Evolutionary conservation across 345 rosid species (phyloP), one percentile per base, ranked within the genome.

Genomic region (Barbarea vulgaris): DNA sequence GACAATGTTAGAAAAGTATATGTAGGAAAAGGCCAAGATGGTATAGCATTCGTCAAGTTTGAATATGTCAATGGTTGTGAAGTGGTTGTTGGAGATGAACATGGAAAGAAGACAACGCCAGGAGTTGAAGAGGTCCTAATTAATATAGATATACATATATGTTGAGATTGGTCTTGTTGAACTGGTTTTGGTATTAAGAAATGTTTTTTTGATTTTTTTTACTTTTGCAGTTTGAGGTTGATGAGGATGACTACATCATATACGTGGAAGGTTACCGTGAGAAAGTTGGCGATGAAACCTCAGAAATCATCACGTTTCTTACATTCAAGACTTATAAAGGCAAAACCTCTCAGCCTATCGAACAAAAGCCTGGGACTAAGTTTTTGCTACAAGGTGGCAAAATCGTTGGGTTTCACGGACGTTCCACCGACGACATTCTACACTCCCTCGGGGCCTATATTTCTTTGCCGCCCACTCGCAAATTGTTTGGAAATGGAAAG

Each of bases 341-440:
- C 8, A 69, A 41, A 76, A 61, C 50, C 41, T 41, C 55, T 31
- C 27, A 11, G 39, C 48, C 25, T 7, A 21, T 61, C 6, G 74
- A 39, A 9, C 8, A 0, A 7, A 27, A 3, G 2, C 18, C 74
- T 15, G 57, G 79, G 6, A 36, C 13, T 28, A 68, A 61, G 69
- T 69, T 61, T 61, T 63, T 76, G 67, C 70, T 61, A 8, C 69
- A 76, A 44, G 74, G 79, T 42, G 79, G 70, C 24, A 76, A 69
- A 52, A 64, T 77, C 73, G 37, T 65, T 21, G 81, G 81, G n/a
- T 77, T 77, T 64, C 72, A 70, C 27, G 81, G 81, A 24, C 60
- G 77, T 53, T 57, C 77, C 0, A 41, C 27, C 18, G 37, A 70
- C 18, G 37, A 70, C 13, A 60, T 53, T 65, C 36, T 77, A 12